Conservation (phyloP, 192 early-diverging fungal genomes). For the Diversispora eburnea region DNA sequence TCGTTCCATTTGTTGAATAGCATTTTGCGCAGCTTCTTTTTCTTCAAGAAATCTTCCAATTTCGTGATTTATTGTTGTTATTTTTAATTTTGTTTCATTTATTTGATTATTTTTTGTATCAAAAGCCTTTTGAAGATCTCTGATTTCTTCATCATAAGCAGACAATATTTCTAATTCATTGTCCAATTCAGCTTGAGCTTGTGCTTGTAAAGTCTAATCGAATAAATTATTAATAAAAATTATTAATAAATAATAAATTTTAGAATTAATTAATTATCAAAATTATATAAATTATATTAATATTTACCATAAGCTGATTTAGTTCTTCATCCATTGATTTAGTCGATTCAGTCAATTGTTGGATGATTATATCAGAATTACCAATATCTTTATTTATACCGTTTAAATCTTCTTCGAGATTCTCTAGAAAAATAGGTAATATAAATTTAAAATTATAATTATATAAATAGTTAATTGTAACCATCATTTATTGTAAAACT, state of each 20-base stretch:
- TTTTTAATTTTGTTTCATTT: conserved; percentile 68
- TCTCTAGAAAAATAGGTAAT: conserved; percentile 37
- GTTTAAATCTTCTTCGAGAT: conserved; percentile 50
- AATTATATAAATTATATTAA: not conserved
- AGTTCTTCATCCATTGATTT: conserved; percentile 39
- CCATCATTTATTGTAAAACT: conserved; percentile 26
- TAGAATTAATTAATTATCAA: not conserved
- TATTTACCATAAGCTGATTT: not conserved
- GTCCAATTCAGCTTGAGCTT: conserved; percentile 54
- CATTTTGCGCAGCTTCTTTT: conserved; percentile 45
- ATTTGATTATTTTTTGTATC: conserved; percentile 64
- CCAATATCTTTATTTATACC: conserved; percentile 42
- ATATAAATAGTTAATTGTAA: not conserved
- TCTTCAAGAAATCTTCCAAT: conserved; percentile 68
- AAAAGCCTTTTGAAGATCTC: conserved; percentile 61
- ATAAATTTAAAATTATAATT: not conserved
- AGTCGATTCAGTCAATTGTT: conserved; percentile 41
- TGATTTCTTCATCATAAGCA: conserved; percentile 76
- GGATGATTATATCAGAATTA: conserved; percentile 46
- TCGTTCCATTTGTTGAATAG: conserved; percentile 48
- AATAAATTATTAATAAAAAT: not conserved
- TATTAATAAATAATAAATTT: not conserved
- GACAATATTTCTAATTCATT: conserved; percentile 62
- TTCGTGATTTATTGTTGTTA: conserved; percentile 79
- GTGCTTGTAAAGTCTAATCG: conserved; percentile 36